Evolutionary conservation across 106 monocot species (phyloP), one percentile per base, ranked within the genome.

Genomic region (Allium sativum): DNA sequence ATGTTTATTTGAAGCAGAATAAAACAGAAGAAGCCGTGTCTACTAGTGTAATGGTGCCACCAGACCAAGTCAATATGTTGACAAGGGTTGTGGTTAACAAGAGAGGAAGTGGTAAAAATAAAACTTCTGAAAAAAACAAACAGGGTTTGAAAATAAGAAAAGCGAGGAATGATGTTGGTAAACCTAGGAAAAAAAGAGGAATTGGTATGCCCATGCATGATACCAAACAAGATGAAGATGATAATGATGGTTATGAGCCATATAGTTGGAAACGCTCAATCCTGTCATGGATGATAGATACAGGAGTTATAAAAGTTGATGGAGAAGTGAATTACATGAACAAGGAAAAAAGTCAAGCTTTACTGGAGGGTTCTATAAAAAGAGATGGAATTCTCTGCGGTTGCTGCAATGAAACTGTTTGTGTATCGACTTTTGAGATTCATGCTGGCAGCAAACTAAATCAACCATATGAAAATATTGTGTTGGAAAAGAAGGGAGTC

Each of bases 391-490:
- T 96, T 59, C 51, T 55, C 42, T 96, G 96, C 54, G 68, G 66
- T 56, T 96, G 95, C 52, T 96, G 90, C 45, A 79, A 70, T 65
- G 80, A 87, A 67, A 79, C 76, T 43, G 55, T 96, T 12, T 65
- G 75, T 7, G 65, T 84, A 41, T 70, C 74, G 41, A 74, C 75
- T 48, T 96, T 96, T 71, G 95, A 87, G 66, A 55, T 82, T 67
- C 95, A 96, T 90, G 75, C 90, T 65, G 95, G 90, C 21, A 84
- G 87, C 73, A 84, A 84, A 79, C 51, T 75, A 75, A 19, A 61
- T 10, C 79, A 78, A 45, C 76, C 90, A 16, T 90, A 78, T 55
- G 54, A 75, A 48, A 87, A 87, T 55, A 84, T 90, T 59, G 75
- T 64, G 57, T 63, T 96, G 20, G 74, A 82, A 55, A 66, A 65